Percentiles rank a stretch among this genome's conserved stretches.
Conservation (phyloP, 495 filamentous ascomycete species). For the Trichoderma gamsii region DNA sequence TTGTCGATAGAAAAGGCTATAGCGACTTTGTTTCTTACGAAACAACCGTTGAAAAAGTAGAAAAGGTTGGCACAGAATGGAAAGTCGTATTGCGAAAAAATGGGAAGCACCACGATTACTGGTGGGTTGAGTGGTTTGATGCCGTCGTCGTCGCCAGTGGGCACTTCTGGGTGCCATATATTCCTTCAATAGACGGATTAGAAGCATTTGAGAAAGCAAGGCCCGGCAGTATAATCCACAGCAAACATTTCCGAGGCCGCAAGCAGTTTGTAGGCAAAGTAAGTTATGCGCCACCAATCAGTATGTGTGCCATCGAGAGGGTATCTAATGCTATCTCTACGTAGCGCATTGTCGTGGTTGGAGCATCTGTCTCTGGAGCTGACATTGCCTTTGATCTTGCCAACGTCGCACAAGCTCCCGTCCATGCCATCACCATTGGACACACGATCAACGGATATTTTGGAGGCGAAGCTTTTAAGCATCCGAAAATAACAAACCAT, state of each 20-base stretch:
- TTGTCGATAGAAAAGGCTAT: slow-evolving; percentile 31
- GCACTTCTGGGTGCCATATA: slow-evolving; percentile 61
- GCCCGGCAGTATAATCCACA: slow-evolving; percentile 56
- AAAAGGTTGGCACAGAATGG: slow-evolving; percentile 33
- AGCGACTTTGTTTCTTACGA: slow-evolving; percentile 31
- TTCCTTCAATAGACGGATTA: slow-evolving; percentile 55
- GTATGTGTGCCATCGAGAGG: background rate
- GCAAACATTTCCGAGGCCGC: slow-evolving; percentile 58
- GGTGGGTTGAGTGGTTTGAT: slow-evolving; percentile 51
- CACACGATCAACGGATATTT: slow-evolving; percentile 46
- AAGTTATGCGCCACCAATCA: background rate
- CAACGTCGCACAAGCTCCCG: slow-evolving; percentile 24
- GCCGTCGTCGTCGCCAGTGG: slow-evolving; percentile 68
- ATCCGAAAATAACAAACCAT: slow-evolving; percentile 40
- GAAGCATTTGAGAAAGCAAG: slow-evolving; percentile 33
- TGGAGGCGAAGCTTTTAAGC: slow-evolving; percentile 45
- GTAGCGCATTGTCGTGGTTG: slow-evolving; percentile 57
- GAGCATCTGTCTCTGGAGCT: slow-evolving; percentile 63
- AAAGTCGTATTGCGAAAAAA: slow-evolving; percentile 31
- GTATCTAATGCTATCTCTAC: slow-evolving; percentile 8
- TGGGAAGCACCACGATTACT: slow-evolving; percentile 29
- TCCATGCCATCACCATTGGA: slow-evolving; percentile 30
- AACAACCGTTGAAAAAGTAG: slow-evolving; percentile 33
- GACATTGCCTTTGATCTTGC: slow-evolving; percentile 70
- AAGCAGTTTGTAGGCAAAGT: slow-evolving; percentile 49